Conservation (phyloP, 164 flowering plant species). For the Saururus chinensis region DNA sequence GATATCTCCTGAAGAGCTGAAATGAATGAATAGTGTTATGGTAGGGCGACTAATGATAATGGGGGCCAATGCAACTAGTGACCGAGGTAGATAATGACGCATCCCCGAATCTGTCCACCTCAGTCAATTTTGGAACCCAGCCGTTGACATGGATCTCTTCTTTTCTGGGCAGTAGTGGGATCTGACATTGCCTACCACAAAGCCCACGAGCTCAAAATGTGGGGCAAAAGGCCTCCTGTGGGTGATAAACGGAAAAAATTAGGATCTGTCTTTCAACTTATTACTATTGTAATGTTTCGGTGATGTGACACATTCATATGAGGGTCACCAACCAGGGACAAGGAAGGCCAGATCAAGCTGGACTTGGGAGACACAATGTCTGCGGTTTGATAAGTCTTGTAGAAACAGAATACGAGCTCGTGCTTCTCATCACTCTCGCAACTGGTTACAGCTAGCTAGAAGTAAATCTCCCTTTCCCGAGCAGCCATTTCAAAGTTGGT, state of each 20-base stretch:
- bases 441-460: not conserved
- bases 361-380: not conserved
- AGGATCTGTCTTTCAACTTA: slow-evolving; percentile 10
- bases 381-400: slow-evolving; percentile 17
- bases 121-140: not conserved
- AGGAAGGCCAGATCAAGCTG: not conserved
- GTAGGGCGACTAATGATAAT: too few relatives aligned
- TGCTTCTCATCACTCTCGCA: slow-evolving; percentile 14
- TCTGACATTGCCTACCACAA: slow-evolving; percentile 11
- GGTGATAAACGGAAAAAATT: slow-evolving; percentile 4
- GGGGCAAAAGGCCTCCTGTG: not conserved
- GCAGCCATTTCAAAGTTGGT: not conserved
- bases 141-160: not conserved
- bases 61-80: too few relatives aligned
- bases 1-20: too few relatives aligned
- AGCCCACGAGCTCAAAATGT: not conserved
- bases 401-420: slow-evolving; percentile 20
- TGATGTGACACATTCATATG: not conserved
- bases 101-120: not conserved
- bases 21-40: not conserved
- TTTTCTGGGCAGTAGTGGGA: slow-evolving; percentile 7
- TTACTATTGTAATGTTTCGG: not conserved
- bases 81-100: not conserved
- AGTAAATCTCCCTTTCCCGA: not conserved
- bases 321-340: slow-evolving; percentile 4